Base-by-base conservation (phyloP, 495 filamentous ascomycete species). In the Parachaetomium inaequale region DNA sequence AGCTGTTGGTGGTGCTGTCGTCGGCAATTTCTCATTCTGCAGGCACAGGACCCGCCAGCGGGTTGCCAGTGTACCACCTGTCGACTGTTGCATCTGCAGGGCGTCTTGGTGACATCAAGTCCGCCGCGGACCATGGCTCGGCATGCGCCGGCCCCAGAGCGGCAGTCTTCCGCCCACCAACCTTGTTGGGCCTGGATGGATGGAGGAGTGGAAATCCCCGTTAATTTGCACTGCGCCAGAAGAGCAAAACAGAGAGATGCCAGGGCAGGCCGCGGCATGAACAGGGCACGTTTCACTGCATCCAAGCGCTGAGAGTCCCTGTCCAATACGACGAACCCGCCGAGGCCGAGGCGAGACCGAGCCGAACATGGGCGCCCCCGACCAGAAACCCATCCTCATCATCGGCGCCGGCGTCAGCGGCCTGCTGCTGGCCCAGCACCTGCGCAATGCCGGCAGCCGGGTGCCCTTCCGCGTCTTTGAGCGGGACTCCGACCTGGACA, bases 361-460 rank as follows among this genome's bases (percentile, higher is more conserved):
- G 14, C 11, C n/a, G 43, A 58, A 40, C 55, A 65, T 62, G 63
- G 52, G 19, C 21, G 7, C 19, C 14, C 45, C 42, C 28, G 14
- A 28, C 58, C 49, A 62, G 56, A 65, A 64, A 34, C 57, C 64
- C 36, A 62, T 72, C 53, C 63, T 72, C 58, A 84, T 88, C 65
- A 72, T 85, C 61, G 85, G 85, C 17, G 85, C 82, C 17, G 85
- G 85, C 11, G 74, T 87, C 60, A 82, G 78, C 59, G 85, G 85
- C 47, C 79, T 88, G 14, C 68, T 82, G 6, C 76, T 88, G 10
- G 85, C 84, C 3, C 85, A 88, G 66, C 72, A 77, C 45, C 81
- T 88, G 23, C 75, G 76, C 55, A 78, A 77, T 40, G 45, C 55
- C 42, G 65, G 59, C 49, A 32, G 28, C 49, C 15, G 4, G 31